Evolutionary conservation across 768 basidiomycete species (phyloP).

Genomic region (Pisolithus marmoratus): DNA sequence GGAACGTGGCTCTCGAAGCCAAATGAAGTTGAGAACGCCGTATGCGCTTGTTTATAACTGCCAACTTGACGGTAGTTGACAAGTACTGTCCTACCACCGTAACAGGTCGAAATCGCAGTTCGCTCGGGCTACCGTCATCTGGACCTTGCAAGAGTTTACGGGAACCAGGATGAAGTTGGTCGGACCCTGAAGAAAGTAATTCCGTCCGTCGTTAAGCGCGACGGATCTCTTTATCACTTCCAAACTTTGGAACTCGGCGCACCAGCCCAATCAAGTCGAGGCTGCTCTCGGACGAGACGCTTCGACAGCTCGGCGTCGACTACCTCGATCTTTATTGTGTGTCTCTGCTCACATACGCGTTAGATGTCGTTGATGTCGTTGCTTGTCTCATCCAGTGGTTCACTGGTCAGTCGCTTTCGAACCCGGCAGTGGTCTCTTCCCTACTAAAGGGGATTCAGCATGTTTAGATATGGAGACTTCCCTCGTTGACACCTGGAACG

Average conservation of each 20-base stretch:
- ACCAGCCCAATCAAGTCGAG: constrained; percentile 62
- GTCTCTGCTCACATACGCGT: constrained; percentile 18
- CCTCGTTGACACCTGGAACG: constrained; percentile 80
- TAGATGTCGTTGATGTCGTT: background rate
- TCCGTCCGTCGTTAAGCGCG: constrained; percentile 69
- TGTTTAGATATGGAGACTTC: constrained; percentile 53
- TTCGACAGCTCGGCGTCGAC: constrained; percentile 62
- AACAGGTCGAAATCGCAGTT: constrained; percentile 70
- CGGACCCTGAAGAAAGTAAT: constrained; percentile 72
- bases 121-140: constrained; percentile 77
- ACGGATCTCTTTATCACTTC: constrained; percentile 78
- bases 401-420: constrained; percentile 77
- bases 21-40: constrained; percentile 69
- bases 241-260: constrained; percentile 78
- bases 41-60: constrained; percentile 26
- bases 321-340: constrained; percentile 80
- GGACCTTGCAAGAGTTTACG: constrained; percentile 76
- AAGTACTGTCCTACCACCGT: background rate
- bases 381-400: constrained; percentile 41
- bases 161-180: constrained; percentile 76
- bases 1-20: constrained; percentile 80
- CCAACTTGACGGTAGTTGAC: background rate
- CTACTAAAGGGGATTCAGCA: constrained; percentile 41
- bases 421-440: constrained; percentile 50
- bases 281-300: constrained; percentile 71